These are phyloP conservation scores for Daldinia decipiens DNA, from an alignment of 495 filamentous ascomycete species.

Conservation along the genomic window DNA sequence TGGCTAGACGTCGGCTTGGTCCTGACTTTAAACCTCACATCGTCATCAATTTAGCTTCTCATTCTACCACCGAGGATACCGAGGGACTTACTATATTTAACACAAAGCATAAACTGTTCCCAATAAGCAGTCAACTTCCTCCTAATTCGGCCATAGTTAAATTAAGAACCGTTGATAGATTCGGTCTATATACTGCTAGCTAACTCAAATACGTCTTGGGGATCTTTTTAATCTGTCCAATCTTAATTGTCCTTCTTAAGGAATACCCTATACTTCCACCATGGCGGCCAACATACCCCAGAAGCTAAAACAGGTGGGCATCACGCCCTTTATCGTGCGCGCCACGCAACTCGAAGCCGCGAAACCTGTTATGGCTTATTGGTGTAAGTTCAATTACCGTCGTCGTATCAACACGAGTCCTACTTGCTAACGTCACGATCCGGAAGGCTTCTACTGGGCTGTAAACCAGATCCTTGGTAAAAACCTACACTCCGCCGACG, in stretches of 20 bases:
- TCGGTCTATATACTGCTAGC: neutral
- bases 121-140: neutral
- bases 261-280: constrained; percentile 6
- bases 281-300: constrained; percentile 82
- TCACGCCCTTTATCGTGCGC: constrained; percentile 77
- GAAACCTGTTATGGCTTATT: constrained; percentile 90
- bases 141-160: neutral
- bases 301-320: constrained; percentile 78
- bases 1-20: too few relatives aligned
- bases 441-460: constrained; percentile 86
- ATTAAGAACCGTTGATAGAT: neutral
- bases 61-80: neutral
- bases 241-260: neutral
- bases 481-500: constrained; percentile 77
- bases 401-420: constrained; percentile 16
- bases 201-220: neutral
- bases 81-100: neutral
- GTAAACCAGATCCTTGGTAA: constrained; percentile 89
- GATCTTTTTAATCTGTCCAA: neutral
- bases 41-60: neutral
- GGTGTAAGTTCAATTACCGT: constrained; percentile 71
- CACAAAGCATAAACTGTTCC: neutral
- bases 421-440: neutral
- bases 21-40: neutral
- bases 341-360: constrained; percentile 84